Evolutionary conservation across 106 monocot genomes (phyloP).

Genomic region (Dioscorea dumetorum): DNA sequence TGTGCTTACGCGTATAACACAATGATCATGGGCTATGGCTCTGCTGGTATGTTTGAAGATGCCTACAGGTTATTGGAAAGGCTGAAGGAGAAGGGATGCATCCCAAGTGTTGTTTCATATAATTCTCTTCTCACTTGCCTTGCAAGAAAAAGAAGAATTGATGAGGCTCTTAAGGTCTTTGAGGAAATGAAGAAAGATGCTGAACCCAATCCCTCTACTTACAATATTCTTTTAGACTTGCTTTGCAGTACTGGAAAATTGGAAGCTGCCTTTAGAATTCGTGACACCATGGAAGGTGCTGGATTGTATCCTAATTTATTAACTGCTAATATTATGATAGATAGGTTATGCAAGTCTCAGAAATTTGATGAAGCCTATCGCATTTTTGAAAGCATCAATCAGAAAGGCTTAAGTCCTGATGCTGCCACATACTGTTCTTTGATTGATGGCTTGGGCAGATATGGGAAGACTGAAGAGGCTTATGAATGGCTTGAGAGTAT

Average conservation of each 20-base stretch:
- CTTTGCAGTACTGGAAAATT: constrained; percentile 58
- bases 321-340: constrained; percentile 87
- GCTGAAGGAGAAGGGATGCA: constrained; percentile 91
- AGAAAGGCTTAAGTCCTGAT: constrained; percentile 58
- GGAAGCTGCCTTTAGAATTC: constrained; percentile 59
- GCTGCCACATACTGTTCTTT: constrained; percentile 85
- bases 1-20: constrained; percentile 95
- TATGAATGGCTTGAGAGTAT: constrained; percentile 83
- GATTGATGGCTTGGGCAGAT: constrained; percentile 86
- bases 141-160: constrained; percentile 59
- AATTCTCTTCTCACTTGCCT: constrained; percentile 96
- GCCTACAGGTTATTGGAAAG: constrained; percentile 67
- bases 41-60: constrained; percentile 72
- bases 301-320: constrained; percentile 84
- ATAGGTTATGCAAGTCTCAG: constrained; percentile 76
- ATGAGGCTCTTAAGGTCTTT: constrained; percentile 73
- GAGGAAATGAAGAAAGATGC: constrained; percentile 96
- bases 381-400: constrained; percentile 53
- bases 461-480: constrained; percentile 80
- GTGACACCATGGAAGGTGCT: constrained; percentile 58
- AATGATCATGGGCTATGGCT: constrained; percentile 99
- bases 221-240: constrained; percentile 81
- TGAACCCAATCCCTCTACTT: constrained; percentile 73
- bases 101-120: constrained; percentile 90
- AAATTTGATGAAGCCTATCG: constrained; percentile 67